Base-by-base conservation (phyloP, 169 alveolate genomes). In the Miamiensis avidus region DNA sequence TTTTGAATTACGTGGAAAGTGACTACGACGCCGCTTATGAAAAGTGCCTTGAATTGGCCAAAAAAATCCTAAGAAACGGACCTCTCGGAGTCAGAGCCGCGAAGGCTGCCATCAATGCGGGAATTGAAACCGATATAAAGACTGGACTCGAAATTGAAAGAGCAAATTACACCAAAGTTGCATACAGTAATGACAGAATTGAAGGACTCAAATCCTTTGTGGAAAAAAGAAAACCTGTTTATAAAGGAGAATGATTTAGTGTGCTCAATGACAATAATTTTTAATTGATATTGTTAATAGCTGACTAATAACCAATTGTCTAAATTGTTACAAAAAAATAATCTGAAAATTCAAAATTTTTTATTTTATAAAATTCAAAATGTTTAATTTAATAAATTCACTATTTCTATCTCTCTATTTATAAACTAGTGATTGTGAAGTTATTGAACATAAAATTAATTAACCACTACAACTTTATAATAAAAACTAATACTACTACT, bases 131-230 rank as follows among this genome's bases (percentile, higher is more conserved):
- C 31, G 95, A 91, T 83, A 74, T 90, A 29, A 81, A 90, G 29
- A 82, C 88, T 49, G 98, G 96, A 30, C 78, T 95, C 34, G 85
- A 83, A 65, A 85, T 94, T 76, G 97, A 94, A 81, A 89, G 88
- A 34, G 73, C 82, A 31, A 76, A 87, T 65, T 95, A 94, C 82
- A 93, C 94, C 64, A 83, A 91, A 64, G 85, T 93, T 20, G 86
- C 94, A 73, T 84, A 78, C 27, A 92, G 94, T 83, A 83, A 91
- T 34, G 98, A 96, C 82, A 90, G 97, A 85, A 34, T 86, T 27
- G 97, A 95, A 86, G 98, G 96, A 6, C 89, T 96, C 27, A 83
- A 86, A 34, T 96, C 97, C 73, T 96, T 96, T 82, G 89, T 86
- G 20, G 97, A 96, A 75, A 95, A 95, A 84, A 92, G 97, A 81